phyloP scores from a whole-genome alignment of 2,329 filamentous ascomycete species.

The Cadophora sp. region DNA sequence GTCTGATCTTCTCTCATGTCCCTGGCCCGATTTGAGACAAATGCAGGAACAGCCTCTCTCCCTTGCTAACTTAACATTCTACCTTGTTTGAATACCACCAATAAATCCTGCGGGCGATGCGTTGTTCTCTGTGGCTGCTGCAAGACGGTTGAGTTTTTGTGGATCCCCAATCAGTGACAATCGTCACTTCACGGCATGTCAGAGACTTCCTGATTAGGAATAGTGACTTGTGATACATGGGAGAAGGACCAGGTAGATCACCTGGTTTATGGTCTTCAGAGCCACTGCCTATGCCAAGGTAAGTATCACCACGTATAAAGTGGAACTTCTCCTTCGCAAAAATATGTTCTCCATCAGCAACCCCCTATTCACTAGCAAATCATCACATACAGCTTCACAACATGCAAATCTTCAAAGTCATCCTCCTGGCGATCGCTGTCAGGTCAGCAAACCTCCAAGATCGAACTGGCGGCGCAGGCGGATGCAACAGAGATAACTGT shows the following conservation, averaged over 20 bases:
- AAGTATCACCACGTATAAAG: constrained; percentile 11
- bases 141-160: neutral
- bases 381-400: neutral
- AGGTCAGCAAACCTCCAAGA: constrained; percentile 4
- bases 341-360: neutral
- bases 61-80: neutral
- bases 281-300: neutral
- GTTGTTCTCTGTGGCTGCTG: neutral
- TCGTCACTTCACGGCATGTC: neutral
- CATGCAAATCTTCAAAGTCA: constrained; percentile 7
- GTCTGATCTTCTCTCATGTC: neutral
- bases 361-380: neutral
- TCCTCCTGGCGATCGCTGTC: neutral
- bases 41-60: neutral
- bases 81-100: neutral
- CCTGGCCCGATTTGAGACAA: neutral
- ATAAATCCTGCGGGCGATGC: neutral
- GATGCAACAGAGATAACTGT: constrained; percentile 9
- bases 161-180: neutral
- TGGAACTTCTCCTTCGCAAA: neutral
- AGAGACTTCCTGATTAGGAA: neutral
- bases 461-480: neutral
- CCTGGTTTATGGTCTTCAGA: neutral
- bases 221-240: neutral
- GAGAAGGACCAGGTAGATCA: neutral